Base-by-base conservation (phyloP, 2,329 filamentous ascomycete species). In the Exserohilum turcica region DNA sequence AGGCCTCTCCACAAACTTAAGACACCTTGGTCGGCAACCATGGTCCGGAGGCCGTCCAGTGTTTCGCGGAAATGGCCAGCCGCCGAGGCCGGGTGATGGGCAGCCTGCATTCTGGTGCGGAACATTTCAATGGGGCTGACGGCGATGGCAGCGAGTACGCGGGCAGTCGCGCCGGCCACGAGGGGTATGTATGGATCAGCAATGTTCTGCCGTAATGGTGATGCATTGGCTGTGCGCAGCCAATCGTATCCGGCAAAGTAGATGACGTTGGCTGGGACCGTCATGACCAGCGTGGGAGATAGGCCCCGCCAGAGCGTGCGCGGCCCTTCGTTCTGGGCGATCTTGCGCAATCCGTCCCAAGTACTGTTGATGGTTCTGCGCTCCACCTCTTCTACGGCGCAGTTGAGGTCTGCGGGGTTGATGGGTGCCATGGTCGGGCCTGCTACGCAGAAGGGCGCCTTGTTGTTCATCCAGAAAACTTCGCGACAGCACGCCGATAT, bases 171-270 rank as follows among this genome's bases (percentile, higher is more conserved):
- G 1, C 94, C 94, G 2, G 91, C 91, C 0, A 90, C 80, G 1
- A 99, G 81, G 0, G 94, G 92, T 5, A 90, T 86, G 63, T 90
- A 91, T 7, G 84, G 82, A 61, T 93, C 90, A 12, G 70, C 55
- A 10, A 73, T 52, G 1, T 64, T 69, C 36, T 79, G 80, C 31
- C 82, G 82, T 57, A 97, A 83, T 0, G 92, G 92, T 63, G 90
- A 96, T 36, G 77, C 78, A 1, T 80, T 78, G 65, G 90, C 89
- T 60, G 83, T 89, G 31, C 94, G 87, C 53, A 99, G 74, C 89
- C 92, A 97, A 70, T 99, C 94, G 75, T 99, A 99, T 33, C 94
- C 94, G 10, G 94, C 95, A 68, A 97, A 97, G 77, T 99, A 99
- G 61, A 99, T 97, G 63, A 99, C 94, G 72, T 99, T 99, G 21